Evolutionary conservation across 352 stramenopile genomes (phyloP).

Genomic region (Phytophthora vignae): DNA sequence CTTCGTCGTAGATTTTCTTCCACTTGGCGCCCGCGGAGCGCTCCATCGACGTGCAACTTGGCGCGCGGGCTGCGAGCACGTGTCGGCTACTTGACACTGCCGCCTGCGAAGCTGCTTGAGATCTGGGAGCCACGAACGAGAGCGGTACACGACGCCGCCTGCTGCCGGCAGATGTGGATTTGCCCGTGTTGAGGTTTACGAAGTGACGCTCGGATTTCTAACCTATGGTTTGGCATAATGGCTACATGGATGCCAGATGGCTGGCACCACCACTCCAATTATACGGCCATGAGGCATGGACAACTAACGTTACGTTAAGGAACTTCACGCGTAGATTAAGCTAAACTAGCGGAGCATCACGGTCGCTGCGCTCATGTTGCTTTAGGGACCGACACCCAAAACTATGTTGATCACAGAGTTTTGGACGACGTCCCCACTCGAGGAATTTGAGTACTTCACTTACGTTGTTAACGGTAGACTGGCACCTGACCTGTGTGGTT

Average conservation of each 20-base stretch:
- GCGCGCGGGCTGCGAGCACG: background rate
- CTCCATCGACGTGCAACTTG: constrained; percentile 33
- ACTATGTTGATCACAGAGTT: too few relatives aligned
- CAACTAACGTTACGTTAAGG: too few relatives aligned
- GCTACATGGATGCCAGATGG: background rate
- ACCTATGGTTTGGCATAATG: background rate
- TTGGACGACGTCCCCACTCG: too few relatives aligned
- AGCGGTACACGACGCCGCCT: constrained; percentile 4
- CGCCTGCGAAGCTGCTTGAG: background rate
- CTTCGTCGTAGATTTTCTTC: constrained; percentile 34
- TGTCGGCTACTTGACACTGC: constrained; percentile 6
- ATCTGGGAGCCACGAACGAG: constrained; percentile 6
- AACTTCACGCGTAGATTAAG: too few relatives aligned
- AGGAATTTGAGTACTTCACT: too few relatives aligned
- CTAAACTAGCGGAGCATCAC: too few relatives aligned
- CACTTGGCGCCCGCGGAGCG: constrained; percentile 29
- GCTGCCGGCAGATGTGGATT: constrained; percentile 11
- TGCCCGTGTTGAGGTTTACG: background rate
- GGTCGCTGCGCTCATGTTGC: too few relatives aligned
- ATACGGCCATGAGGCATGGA: too few relatives aligned
- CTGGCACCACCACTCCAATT: too few relatives aligned
- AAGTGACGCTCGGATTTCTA: background rate
- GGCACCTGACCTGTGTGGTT: too few relatives aligned
- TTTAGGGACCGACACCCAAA: too few relatives aligned
- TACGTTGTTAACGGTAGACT: too few relatives aligned